phyloP scores from a whole-genome alignment of 129 eudicot species.

The Tagetes erecta region DNA sequence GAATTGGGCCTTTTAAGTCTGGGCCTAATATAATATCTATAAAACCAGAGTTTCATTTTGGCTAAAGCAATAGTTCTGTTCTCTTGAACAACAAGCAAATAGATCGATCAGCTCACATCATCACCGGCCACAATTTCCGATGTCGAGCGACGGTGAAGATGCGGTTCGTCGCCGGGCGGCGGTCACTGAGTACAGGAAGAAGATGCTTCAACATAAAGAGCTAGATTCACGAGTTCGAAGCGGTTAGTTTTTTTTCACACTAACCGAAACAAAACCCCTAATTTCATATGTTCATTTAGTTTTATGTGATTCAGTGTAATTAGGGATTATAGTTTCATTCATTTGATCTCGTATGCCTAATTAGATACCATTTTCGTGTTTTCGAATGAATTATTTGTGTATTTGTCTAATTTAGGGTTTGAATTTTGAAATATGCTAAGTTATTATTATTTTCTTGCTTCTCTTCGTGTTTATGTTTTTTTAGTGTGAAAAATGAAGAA shows the following conservation, averaged over 20 bases:
- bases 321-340: constrained; percentile 2
- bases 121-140: constrained; percentile 28
- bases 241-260: constrained; percentile 39
- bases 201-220: constrained; percentile 84
- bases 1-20: constrained; percentile 19
- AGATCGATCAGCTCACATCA: constrained; percentile 21
- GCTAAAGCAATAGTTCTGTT: constrained; percentile 12
- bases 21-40: background rate
- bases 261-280: constrained; percentile 31
- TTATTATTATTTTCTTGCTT: background rate
- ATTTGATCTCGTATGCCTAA: constrained; percentile 2
- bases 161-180: constrained; percentile 82
- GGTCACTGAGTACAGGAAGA: constrained; percentile 74
- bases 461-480: background rate
- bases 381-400: background rate
- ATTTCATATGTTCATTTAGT: background rate
- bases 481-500: background rate
- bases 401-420: constrained; percentile 29
- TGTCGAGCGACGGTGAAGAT: constrained; percentile 72
- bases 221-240: constrained; percentile 83
- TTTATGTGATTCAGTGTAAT: constrained; percentile 15
- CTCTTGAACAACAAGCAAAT: constrained; percentile 34
- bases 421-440: background rate
- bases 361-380: background rate
- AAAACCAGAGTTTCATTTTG: background rate